Evolutionary conservation across 148 eudicot species (phyloP).

Genomic region (Spergularia marina): DNA sequence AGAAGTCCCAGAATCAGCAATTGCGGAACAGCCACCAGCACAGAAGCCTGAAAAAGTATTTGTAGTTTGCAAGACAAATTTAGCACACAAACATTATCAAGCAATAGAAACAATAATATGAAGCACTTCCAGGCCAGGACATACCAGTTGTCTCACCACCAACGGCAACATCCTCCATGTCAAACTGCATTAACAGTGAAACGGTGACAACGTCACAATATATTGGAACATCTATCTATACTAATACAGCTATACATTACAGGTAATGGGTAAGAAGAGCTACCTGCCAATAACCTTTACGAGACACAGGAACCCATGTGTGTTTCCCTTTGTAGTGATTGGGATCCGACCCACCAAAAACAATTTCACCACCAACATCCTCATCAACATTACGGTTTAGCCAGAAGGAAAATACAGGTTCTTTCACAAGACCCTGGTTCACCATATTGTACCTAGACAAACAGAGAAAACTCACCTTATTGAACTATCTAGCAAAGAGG

Average conservation of each 20-base stretch:
- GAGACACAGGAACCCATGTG: constrained; percentile 78
- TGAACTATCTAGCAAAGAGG: background rate
- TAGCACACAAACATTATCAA: background rate
- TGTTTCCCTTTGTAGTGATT: constrained; percentile 79
- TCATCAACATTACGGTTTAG: constrained; percentile 71
- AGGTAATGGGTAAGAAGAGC: constrained; percentile 16
- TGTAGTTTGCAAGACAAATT: background rate
- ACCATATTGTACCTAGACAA: constrained; percentile 77
- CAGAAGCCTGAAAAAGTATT: constrained; percentile 61
- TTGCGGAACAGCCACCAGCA: constrained; percentile 77
- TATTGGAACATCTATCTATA: background rate
- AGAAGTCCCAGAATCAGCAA: constrained; percentile 96
- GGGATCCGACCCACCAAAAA: constrained; percentile 83
- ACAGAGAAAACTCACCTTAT: background rate
- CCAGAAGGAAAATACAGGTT: constrained; percentile 90
- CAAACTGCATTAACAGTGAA: constrained; percentile 51
- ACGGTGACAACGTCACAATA: background rate
- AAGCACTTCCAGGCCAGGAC: constrained; percentile 14
- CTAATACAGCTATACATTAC: background rate
- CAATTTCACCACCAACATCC: constrained; percentile 85
- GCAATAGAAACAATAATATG: background rate
- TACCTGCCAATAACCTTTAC: constrained; percentile 96
- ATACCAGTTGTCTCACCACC: constrained; percentile 69
- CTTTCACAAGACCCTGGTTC: constrained; percentile 68
- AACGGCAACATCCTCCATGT: constrained; percentile 78